These are phyloP conservation scores for Phytophthora megakarya DNA, from an alignment of 352 stramenopile species.

Conservation along the genomic window DNA sequence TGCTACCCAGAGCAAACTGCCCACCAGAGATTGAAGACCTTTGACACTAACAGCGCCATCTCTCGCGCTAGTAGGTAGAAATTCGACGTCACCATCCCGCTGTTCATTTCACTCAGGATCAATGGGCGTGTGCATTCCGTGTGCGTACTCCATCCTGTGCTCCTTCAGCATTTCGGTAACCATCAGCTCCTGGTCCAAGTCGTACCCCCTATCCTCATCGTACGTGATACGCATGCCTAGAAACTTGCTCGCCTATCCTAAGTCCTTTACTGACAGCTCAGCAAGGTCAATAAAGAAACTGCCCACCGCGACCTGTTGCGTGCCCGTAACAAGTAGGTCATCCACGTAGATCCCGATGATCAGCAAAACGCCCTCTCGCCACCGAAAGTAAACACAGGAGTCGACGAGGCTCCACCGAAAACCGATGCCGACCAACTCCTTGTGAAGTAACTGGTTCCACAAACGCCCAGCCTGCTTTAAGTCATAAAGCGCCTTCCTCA, in stretches of 20 bases:
- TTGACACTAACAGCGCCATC: neutral
- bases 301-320: neutral
- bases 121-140: neutral
- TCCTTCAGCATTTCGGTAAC: neutral
- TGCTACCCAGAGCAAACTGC: neutral
- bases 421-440: conserved; percentile 16
- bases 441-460: conserved; percentile 31
- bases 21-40: neutral
- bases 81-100: neutral
- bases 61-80: neutral
- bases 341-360: conserved; percentile 38
- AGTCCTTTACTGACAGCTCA: neutral
- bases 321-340: conserved; percentile 29
- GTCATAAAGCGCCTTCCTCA: conserved; percentile 39
- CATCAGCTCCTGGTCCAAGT: neutral
- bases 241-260: neutral
- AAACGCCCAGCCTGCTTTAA: conserved; percentile 36
- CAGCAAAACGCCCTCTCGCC: neutral
- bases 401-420: conserved; percentile 30
- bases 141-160: neutral
- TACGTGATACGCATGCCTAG: neutral
- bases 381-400: conserved; percentile 33
- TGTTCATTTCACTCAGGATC: neutral
- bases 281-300: neutral
- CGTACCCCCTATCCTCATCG: neutral